These are phyloP conservation scores for Fusarium domesticum DNA, from an alignment of 2,329 filamentous ascomycete genomes.

Conservation along the genomic window DNA sequence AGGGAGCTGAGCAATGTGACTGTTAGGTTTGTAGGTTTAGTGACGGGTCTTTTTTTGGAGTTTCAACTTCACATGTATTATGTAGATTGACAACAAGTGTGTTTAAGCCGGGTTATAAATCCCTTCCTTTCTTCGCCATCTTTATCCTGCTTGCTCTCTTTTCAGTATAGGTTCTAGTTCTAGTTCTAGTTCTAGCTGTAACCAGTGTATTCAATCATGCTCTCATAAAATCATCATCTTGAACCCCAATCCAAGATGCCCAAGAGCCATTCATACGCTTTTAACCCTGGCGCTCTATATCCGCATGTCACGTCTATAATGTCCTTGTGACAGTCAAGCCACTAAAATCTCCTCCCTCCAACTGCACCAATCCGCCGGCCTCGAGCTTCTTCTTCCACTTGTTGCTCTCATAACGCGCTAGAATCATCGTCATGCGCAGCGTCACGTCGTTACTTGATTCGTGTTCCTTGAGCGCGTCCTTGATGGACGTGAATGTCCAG, in stretches of 20 bases:
- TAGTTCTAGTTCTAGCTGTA: neutral
- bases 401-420: constrained; percentile 68
- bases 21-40: neutral
- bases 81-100: too few relatives aligned
- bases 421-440: constrained; percentile 71
- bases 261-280: constrained; percentile 10
- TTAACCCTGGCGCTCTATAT: constrained; percentile 1
- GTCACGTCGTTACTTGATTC: constrained; percentile 52
- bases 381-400: constrained; percentile 77
- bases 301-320: constrained; percentile 32
- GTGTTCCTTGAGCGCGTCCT: constrained; percentile 46
- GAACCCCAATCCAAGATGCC: neutral
- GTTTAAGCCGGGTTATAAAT: too few relatives aligned
- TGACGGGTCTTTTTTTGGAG: neutral
- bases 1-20: neutral
- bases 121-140: neutral
- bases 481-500: constrained; percentile 77
- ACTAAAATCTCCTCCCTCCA: constrained; percentile 46
- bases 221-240: neutral
- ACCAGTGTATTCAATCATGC: neutral
- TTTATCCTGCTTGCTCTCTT: neutral
- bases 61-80: too few relatives aligned
- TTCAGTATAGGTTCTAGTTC: neutral
- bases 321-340: constrained; percentile 53
- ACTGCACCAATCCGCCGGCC: constrained; percentile 50